A percentile compares a stretch with the other conserved stretches of the same genome.
phyloP scores from a whole-genome alignment of 305 asterid genomes.

The Rubia occidens region DNA sequence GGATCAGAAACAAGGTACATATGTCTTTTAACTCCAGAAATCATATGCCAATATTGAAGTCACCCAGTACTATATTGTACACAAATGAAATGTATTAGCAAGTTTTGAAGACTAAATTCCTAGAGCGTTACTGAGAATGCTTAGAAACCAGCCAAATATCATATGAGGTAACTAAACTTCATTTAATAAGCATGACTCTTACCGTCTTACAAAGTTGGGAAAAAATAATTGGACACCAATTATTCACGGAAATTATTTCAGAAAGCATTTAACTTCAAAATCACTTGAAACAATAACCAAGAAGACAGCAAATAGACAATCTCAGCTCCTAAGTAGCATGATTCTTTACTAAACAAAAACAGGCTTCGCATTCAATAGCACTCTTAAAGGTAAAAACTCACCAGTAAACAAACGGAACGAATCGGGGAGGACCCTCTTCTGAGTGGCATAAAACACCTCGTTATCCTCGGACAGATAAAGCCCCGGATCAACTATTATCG shows the following conservation, averaged over 20 bases:
- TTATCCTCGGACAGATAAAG: constrained; percentile 52
- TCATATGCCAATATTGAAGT: neutral
- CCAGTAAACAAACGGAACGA: constrained; percentile 75
- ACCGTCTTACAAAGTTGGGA: no score
- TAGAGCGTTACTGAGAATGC: neutral
- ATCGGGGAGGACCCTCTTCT: constrained; percentile 70
- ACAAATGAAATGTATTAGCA: neutral
- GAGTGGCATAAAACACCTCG: constrained; percentile 69
- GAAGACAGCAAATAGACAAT: neutral
- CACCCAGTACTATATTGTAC: neutral
- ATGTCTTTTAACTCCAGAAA: neutral
- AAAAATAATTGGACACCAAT: neutral
- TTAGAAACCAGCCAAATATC: neutral
- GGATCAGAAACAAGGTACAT: neutral
- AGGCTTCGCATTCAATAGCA: neutral
- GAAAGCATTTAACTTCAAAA: neutral
- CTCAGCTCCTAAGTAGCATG: neutral
- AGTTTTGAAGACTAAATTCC: neutral
- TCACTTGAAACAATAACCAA: constrained; percentile 2
- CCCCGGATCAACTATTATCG: constrained; percentile 83
- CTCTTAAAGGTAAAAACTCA: constrained; percentile 4
- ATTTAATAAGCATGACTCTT: neutral
- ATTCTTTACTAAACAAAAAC: neutral
- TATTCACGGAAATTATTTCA: neutral
- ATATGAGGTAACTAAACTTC: neutral